Evolutionary conservation across 2,329 filamentous ascomycete species (phyloP).

Genomic region (Nothomitra cinnamomea): DNA sequence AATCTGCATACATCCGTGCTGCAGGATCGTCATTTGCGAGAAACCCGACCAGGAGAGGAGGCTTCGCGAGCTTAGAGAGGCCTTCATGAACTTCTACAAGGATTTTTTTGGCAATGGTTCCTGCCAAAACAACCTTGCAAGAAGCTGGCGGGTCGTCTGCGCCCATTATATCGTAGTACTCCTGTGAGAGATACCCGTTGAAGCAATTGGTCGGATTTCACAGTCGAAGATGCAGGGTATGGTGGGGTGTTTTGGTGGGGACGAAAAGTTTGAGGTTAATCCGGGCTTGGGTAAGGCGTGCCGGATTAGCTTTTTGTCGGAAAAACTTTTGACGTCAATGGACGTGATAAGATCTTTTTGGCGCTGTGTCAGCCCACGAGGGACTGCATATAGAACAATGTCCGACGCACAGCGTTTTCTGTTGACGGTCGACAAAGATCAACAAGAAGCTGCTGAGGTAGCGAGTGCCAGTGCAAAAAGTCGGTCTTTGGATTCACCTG

Average conservation of each 20-base stretch:
- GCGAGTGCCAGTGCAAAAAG: constrained; percentile 27
- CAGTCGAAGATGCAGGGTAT: too few relatives aligned
- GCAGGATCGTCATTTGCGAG: constrained; percentile 83
- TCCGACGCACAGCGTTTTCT: constrained; percentile 31
- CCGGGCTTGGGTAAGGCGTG: background rate
- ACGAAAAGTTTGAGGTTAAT: background rate
- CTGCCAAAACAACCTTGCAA: constrained; percentile 87
- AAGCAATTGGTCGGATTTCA: too few relatives aligned
- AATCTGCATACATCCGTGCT: constrained; percentile 85
- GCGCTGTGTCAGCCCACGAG: background rate
- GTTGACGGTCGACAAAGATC: constrained; percentile 27
- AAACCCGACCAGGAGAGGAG: constrained; percentile 76
- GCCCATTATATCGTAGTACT: background rate
- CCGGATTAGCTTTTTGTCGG: background rate
- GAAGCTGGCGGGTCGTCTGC: constrained; percentile 19
- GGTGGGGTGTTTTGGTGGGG: too few relatives aligned
- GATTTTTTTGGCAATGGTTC: constrained; percentile 68
- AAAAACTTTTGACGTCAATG: constrained; percentile 2
- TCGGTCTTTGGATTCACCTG: constrained; percentile 9
- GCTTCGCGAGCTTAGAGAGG: constrained; percentile 50
- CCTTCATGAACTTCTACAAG: constrained; percentile 63
- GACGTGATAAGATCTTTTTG: background rate
- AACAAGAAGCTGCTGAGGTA: constrained; percentile 27
- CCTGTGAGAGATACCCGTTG: too few relatives aligned
- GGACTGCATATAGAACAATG: constrained; percentile 22